Conservation (phyloP, 177 flowering plant genomes). For the Vitis hybrid region DNA sequence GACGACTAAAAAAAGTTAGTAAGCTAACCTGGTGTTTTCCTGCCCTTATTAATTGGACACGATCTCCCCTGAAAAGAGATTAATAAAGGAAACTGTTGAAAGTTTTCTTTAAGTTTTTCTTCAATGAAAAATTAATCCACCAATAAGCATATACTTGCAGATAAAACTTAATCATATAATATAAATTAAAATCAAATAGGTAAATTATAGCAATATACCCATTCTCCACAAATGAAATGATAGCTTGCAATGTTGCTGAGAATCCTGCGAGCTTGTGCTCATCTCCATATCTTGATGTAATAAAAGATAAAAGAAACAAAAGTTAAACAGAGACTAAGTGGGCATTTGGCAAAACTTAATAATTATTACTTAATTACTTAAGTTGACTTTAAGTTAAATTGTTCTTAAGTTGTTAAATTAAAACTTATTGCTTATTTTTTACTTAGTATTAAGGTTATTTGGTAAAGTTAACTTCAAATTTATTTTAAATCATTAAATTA, state of each 20-base stretch:
- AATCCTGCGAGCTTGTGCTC: slow-evolving; percentile 97
- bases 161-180: no score
- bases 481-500: no score
- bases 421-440: no score
- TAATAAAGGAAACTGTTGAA: slow-evolving; percentile 14
- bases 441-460: no score
- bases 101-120: neutral
- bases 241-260: slow-evolving; percentile 97
- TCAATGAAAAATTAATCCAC: neutral
- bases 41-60: slow-evolving; percentile 79
- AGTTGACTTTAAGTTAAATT: no score
- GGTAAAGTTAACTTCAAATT: no score
- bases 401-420: no score
- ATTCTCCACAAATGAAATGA: slow-evolving; percentile 96
- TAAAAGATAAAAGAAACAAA: neutral
- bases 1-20: slow-evolving; percentile 3
- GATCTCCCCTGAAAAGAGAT: slow-evolving; percentile 72
- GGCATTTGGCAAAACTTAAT: no score
- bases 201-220: slow-evolving; percentile 46
- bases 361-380: no score
- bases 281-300: slow-evolving; percentile 80
- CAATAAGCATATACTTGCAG: neutral
- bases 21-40: slow-evolving; percentile 91
- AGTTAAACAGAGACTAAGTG: no score
- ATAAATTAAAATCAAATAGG: slow-evolving; percentile 1